Conservation (phyloP, 148 eudicot genomes). For the Silene uniflora region DNA sequence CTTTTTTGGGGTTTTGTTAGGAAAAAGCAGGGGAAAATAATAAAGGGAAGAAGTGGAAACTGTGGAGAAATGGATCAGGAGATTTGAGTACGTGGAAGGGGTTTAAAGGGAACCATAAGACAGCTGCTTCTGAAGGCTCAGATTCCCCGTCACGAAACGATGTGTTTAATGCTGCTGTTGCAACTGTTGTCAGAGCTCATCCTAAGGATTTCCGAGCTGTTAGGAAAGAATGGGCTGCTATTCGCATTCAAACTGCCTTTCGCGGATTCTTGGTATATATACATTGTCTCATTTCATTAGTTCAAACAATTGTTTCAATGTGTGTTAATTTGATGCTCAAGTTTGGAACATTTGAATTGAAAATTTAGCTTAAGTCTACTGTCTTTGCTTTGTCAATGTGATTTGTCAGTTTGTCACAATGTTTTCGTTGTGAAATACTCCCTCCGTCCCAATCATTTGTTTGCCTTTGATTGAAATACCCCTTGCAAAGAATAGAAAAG, state of each 20-base stretch:
- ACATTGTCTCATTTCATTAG: not conserved
- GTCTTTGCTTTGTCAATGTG: not conserved
- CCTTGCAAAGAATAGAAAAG: too few species aligned
- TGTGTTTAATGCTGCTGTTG: conserved; percentile 68
- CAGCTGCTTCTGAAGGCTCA: conserved; percentile 61
- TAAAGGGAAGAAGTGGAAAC: conserved; percentile 77
- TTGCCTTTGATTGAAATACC: too few species aligned
- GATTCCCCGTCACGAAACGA: conserved; percentile 60
- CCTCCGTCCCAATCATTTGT: too few species aligned
- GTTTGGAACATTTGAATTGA: not conserved
- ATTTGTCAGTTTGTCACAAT: not conserved
- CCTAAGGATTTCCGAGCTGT: conserved; percentile 79
- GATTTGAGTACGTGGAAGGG: conserved; percentile 71
- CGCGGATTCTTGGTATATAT: conserved; percentile 75
- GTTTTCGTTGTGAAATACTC: too few species aligned
- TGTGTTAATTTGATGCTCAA: not conserved
- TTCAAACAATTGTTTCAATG: not conserved
- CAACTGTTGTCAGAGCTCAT: conserved; percentile 76
- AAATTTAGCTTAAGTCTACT: not conserved
- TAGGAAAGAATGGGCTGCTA: conserved; percentile 91
- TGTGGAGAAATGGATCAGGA: conserved; percentile 86
- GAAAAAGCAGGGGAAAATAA: conserved; percentile 43
- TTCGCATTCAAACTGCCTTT: conserved; percentile 89
- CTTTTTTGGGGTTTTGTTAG: conserved; percentile 24
- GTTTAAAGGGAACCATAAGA: conserved; percentile 45